Conservation (phyloP, 2,329 filamentous ascomycete genomes). For the Ilyonectria sp. region DNA sequence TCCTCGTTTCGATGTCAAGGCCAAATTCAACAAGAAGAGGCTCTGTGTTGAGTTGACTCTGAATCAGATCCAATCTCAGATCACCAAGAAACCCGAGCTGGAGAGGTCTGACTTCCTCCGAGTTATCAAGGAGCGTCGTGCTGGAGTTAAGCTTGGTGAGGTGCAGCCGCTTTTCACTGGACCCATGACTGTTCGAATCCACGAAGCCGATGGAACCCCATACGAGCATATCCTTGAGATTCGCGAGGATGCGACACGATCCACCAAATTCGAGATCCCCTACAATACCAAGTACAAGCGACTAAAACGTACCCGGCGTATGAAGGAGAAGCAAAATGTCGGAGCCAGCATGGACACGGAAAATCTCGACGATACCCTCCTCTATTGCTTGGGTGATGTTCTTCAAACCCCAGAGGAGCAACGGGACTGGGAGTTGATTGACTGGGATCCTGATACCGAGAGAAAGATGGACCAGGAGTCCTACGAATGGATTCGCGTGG, state of each 20-base stretch:
- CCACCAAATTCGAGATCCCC: constrained; percentile 88
- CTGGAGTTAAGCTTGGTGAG: constrained; percentile 77
- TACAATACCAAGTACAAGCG: constrained; percentile 99
- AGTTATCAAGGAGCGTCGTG: constrained; percentile 84
- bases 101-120: constrained; percentile 85
- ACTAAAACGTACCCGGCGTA: constrained; percentile 86
- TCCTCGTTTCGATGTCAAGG: constrained; percentile 87
- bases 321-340: constrained; percentile 78
- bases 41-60: constrained; percentile 94
- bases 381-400: constrained; percentile 94
- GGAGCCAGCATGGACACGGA: constrained; percentile 73
- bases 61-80: constrained; percentile 77
- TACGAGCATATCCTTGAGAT: constrained; percentile 99
- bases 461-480: constrained; percentile 94
- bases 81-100: constrained; percentile 63
- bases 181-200: constrained; percentile 97
- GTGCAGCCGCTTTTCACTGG: constrained; percentile 90
- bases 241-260: constrained; percentile 84
- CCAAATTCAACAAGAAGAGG: constrained; percentile 98
- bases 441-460: constrained; percentile 93
- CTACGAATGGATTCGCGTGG: constrained; percentile 98
- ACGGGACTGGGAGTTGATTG: constrained; percentile 85
- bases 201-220: constrained; percentile 97
- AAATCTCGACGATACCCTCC: constrained; percentile 83
- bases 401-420: constrained; percentile 87